These are phyloP conservation scores for Tarenaya hassleriana DNA, from an alignment of 345 rosid genomes.

Conservation along the genomic window DNA sequence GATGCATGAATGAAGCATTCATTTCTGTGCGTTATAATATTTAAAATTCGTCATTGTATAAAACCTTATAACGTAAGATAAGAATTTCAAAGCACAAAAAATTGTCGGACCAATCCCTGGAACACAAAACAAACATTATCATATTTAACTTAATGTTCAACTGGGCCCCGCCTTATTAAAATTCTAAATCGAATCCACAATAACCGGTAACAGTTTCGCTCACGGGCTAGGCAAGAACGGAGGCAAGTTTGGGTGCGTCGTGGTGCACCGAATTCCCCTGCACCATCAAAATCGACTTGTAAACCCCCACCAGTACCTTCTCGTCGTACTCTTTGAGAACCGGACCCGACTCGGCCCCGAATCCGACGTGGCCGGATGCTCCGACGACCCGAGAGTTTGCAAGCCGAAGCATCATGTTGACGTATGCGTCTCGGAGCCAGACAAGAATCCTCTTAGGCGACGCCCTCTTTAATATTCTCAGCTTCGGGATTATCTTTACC, in stretches of 20 bases:
- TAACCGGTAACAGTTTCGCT: too few species aligned
- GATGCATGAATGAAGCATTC: too few species aligned
- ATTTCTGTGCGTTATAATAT: too few species aligned
- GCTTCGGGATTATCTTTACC: constrained; percentile 49
- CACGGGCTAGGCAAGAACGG: background rate
- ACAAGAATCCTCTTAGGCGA: constrained; percentile 45
- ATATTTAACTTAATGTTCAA: too few species aligned
- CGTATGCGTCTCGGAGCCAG: constrained; percentile 65
- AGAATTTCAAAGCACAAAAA: too few species aligned
- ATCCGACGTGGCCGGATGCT: constrained; percentile 26
- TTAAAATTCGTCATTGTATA: too few species aligned
- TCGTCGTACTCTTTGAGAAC: constrained; percentile 43
- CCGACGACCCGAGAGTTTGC: constrained; percentile 37
- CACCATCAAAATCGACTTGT: constrained; percentile 49
- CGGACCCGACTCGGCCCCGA: constrained; percentile 24
- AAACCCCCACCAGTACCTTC: constrained; percentile 58
- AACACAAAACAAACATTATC: too few species aligned
- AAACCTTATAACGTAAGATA: too few species aligned
- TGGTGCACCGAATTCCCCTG: constrained; percentile 41
- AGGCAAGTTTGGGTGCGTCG: constrained; percentile 28
- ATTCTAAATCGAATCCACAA: too few species aligned
- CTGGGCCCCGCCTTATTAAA: too few species aligned
- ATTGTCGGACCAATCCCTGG: too few species aligned
- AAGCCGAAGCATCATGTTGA: constrained; percentile 53
- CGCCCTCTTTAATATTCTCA: constrained; percentile 28